Evolutionary conservation across 768 basidiomycete genomes (phyloP).

Genomic region (Phaffia australis): DNA sequence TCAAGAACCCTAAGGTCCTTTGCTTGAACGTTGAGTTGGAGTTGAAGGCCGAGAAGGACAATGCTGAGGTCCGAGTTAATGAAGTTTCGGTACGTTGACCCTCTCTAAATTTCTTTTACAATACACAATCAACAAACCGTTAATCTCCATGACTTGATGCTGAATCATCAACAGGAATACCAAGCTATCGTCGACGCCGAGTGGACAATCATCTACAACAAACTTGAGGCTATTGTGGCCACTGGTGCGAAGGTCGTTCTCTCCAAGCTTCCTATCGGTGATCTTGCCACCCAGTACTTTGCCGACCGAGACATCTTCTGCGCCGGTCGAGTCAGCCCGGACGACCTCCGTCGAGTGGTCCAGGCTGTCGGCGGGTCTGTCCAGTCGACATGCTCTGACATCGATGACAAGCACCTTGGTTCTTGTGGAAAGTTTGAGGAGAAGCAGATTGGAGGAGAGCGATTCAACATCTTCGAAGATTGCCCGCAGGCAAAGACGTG

Average conservation of each 20-base stretch:
- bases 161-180: constrained; percentile 52
- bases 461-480: constrained; percentile 89
- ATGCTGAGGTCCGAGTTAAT: constrained; percentile 94
- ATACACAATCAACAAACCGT: not conserved
- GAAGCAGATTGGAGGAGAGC: constrained; percentile 87
- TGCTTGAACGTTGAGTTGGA: constrained; percentile 97
- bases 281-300: constrained; percentile 98
- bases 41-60: constrained; percentile 98
- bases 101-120: not conserved
- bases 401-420: constrained; percentile 76
- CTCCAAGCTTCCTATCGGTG: constrained; percentile 95
- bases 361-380: constrained; percentile 91
- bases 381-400: constrained; percentile 92
- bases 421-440: constrained; percentile 90
- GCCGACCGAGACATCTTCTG: constrained; percentile 98
- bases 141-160: not conserved
- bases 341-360: constrained; percentile 82
- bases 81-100: constrained; percentile 53
- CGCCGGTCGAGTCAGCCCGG: constrained; percentile 83
- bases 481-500: constrained; percentile 93
- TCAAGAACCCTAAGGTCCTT: constrained; percentile 75
- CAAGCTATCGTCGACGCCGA: constrained; percentile 99
- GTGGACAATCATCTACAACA: constrained; percentile 98
- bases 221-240: constrained; percentile 86
- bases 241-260: constrained; percentile 96